Evolutionary conservation across 1,284 basidiomycete genomes (phyloP).

Genomic region (Tilletia walkeri): DNA sequence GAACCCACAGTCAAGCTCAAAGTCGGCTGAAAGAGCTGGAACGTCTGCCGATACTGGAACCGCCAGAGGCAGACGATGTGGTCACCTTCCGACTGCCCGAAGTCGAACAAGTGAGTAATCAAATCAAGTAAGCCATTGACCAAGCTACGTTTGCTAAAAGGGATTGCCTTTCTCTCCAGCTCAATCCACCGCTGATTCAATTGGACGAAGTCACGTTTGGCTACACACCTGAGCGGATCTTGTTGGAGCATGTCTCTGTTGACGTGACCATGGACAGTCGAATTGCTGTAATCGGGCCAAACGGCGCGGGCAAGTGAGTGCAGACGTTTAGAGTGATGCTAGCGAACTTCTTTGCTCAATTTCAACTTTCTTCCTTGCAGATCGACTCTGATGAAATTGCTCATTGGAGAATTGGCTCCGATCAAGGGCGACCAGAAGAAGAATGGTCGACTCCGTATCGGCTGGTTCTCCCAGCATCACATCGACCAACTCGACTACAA

Average conservation of each 20-base stretch:
- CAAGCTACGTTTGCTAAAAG: conserved; percentile 16
- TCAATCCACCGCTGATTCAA: conserved; percentile 93
- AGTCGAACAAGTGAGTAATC: conserved; percentile 28
- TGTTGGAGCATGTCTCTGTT: conserved; percentile 80
- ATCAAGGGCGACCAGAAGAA: conserved; percentile 77
- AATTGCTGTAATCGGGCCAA: conserved; percentile 50
- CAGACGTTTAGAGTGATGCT: conserved; percentile 57
- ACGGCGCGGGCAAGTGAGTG: conserved; percentile 48
- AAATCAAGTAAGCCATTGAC: conserved; percentile 12
- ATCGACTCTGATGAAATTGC: conserved; percentile 93
- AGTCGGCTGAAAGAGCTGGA: conserved; percentile 98
- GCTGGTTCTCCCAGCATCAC: conserved; percentile 73
- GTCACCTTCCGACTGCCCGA: conserved; percentile 63
- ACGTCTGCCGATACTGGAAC: conserved; percentile 89
- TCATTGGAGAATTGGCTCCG: conserved; percentile 86
- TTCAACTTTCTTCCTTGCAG: conserved; percentile 64
- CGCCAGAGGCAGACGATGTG: conserved; percentile 79
- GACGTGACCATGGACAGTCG: conserved; percentile 62
- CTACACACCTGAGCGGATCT: conserved; percentile 75
- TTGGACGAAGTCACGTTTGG: conserved; percentile 89
- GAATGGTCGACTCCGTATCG: conserved; percentile 76
- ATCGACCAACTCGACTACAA: conserved; percentile 84
- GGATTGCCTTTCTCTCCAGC: conserved; percentile 72
- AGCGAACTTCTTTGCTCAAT: conserved; percentile 58
- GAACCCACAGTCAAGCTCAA: conserved; percentile 74